These are phyloP conservation scores for Xerocomus brunneocitrinus DNA, from an alignment of 768 basidiomycete genomes.

Conservation along the genomic window DNA sequence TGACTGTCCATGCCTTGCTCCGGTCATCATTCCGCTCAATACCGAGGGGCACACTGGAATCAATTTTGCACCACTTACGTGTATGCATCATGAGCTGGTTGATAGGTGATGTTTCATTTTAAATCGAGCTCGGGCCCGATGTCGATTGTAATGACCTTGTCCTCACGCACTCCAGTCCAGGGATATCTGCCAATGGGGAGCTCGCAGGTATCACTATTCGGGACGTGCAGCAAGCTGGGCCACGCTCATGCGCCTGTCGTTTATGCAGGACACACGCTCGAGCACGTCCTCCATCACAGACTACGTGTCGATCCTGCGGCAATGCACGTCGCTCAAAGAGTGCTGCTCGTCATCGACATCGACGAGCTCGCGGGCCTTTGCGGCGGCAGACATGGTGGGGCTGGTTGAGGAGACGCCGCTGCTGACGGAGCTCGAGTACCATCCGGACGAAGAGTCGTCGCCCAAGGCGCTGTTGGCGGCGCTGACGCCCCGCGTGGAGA, in stretches of 20 bases:
- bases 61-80: too few species aligned
- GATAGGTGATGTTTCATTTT: too few species aligned
- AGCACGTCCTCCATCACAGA: too few species aligned
- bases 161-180: conserved; percentile 6
- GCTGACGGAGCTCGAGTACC: conserved; percentile 22
- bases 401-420: conserved; percentile 15
- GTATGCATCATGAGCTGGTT: too few species aligned
- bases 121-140: too few species aligned
- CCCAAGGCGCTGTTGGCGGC: too few species aligned
- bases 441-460: conserved; percentile 16
- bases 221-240: conserved; percentile 18
- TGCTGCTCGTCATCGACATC: conserved; percentile 17
- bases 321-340: conserved; percentile 21
- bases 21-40: too few species aligned
- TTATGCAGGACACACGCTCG: conserved; percentile 22
- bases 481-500: conserved; percentile 9
- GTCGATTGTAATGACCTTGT: too few species aligned
- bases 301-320: too few species aligned
- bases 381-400: conserved; percentile 15
- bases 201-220: conserved; percentile 15
- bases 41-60: too few species aligned
- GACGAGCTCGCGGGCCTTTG: conserved; percentile 16
- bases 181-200: too few species aligned
- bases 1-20: too few species aligned
- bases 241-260: conserved; percentile 17